Evolutionary conservation across 768 basidiomycete species (phyloP).

Genomic region (Hemileccinum rubropunctum): DNA sequence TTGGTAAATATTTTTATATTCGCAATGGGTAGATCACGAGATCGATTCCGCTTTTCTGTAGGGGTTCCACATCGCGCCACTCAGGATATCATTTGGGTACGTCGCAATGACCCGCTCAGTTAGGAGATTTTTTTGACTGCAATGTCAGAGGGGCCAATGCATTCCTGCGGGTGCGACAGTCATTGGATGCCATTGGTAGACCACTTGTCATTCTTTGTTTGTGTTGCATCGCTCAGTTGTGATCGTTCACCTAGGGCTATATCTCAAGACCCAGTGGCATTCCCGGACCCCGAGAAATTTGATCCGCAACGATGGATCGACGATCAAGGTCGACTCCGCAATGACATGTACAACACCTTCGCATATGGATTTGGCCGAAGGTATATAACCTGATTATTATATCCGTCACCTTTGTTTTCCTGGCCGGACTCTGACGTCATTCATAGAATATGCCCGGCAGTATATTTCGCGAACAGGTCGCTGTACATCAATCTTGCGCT

Average conservation of each 20-base stretch:
- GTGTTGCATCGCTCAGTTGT: background rate
- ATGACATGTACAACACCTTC: conserved; percentile 41
- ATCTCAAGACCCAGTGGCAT: conserved; percentile 19
- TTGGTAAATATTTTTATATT: conserved; percentile 15
- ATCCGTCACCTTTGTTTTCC: conserved; percentile 20
- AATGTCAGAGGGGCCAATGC: conserved; percentile 14
- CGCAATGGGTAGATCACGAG: no score
- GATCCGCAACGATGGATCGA: conserved; percentile 54
- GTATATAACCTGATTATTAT: conserved; percentile 9
- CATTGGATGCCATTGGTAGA: conserved; percentile 18
- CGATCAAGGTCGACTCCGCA: conserved; percentile 38
- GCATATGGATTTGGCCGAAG: conserved; percentile 51
- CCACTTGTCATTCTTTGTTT: background rate
- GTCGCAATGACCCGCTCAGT: background rate
- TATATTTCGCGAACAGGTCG: conserved; percentile 48
- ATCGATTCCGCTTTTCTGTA: background rate
- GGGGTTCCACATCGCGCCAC: conserved; percentile 60
- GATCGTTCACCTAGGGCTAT: conserved; percentile 27
- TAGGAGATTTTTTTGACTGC: background rate
- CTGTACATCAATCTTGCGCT: conserved; percentile 60
- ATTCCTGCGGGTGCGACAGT: conserved; percentile 23
- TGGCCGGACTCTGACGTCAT: background rate
- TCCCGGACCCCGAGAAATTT: conserved; percentile 43
- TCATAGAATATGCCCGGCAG: conserved; percentile 56
- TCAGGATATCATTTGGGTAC: conserved; percentile 59